These are phyloP conservation scores for Fusarium sp. DNA, from an alignment of 2,329 filamentous ascomycete genomes.

Conservation along the genomic window DNA sequence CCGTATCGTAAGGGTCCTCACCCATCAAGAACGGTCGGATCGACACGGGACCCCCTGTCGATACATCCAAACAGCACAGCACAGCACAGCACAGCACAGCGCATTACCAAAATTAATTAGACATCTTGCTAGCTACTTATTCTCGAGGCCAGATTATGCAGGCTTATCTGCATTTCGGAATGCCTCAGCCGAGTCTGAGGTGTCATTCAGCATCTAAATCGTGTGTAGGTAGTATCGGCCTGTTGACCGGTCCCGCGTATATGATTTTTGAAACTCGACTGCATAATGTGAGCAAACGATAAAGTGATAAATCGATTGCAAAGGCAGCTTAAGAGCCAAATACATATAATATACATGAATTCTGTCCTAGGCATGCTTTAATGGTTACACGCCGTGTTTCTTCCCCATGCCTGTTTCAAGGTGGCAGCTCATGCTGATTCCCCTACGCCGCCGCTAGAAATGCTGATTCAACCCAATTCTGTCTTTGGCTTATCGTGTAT, in stretches of 20 bases:
- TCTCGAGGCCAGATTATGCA: neutral
- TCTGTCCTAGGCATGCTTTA: neutral
- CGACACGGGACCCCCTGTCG: slow-evolving; percentile 1
- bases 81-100: neutral
- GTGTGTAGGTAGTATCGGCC: neutral
- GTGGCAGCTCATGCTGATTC: neutral
- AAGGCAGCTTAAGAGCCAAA: neutral
- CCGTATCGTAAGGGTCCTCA: neutral
- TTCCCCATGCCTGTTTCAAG: neutral
- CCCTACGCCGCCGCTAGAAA: slow-evolving; percentile 1
- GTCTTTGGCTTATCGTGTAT: neutral
- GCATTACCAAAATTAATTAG: neutral
- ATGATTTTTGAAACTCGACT: slow-evolving; percentile 37
- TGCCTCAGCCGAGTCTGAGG: neutral
- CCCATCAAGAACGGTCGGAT: neutral
- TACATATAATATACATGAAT: neutral
- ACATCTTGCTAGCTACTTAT: neutral
- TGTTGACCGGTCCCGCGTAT: neutral
- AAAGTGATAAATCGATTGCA: neutral
- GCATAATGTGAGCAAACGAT: neutral
- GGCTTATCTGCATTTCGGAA: neutral
- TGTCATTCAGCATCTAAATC: slow-evolving; percentile 5
- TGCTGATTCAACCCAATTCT: neutral
- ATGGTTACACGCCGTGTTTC: neutral
- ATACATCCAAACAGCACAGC: neutral